Conservation (phyloP, 169 alveolate species). For the Babesia ovata region DNA sequence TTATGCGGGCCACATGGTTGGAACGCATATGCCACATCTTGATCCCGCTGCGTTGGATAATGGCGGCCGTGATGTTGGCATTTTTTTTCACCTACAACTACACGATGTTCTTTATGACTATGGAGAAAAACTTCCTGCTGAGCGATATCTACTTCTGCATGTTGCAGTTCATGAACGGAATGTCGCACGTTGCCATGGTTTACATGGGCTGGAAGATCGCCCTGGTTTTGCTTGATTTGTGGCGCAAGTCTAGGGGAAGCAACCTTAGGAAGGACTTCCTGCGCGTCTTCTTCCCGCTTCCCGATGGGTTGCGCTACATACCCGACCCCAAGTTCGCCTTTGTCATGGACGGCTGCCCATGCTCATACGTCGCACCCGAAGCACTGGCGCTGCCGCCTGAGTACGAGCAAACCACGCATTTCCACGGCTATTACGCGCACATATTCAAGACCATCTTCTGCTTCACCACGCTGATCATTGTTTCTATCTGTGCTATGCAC, state of each 20-base stretch:
- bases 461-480: not conserved
- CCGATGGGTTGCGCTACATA: not conserved
- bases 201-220: not conserved
- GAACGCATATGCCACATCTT: not conserved
- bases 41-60: conserved; percentile 3
- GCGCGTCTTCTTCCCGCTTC: not conserved
- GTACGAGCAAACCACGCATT: conserved; percentile 10
- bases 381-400: conserved; percentile 1
- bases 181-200: conserved; percentile 5
- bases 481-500: not conserved
- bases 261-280: not conserved
- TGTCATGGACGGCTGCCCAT: conserved; percentile 29
- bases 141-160: conserved; percentile 3
- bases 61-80: not conserved
- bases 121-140: not conserved
- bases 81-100: not conserved
- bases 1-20: not conserved
- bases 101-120: not conserved
- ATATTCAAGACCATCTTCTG: not conserved
- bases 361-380: conserved; percentile 2
- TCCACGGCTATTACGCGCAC: conserved; percentile 1
- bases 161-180: not conserved
- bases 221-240: not conserved
- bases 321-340: conserved; percentile 21
- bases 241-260: not conserved